A percentile compares a stretch with the other conserved stretches of the same genome.
phyloP scores from a whole-genome alignment of 2,329 filamentous ascomycete genomes.

The Biscogniauxia sp. region DNA sequence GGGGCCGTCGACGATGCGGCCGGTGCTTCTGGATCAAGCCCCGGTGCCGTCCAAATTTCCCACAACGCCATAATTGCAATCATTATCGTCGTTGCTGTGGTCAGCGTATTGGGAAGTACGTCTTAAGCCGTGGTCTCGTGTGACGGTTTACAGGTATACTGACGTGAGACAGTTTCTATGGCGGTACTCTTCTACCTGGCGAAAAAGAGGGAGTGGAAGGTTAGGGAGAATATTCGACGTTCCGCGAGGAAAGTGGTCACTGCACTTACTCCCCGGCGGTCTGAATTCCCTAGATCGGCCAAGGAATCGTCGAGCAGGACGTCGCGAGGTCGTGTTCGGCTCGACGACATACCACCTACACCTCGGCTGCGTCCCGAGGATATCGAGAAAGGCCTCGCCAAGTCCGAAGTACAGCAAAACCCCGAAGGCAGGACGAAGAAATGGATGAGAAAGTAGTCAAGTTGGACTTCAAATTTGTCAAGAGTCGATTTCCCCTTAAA shows the following conservation, averaged over 20 bases:
- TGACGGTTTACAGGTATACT: slow-evolving; percentile 8
- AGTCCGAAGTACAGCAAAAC: slow-evolving; percentile 26
- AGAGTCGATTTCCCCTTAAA: no score
- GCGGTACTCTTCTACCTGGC: slow-evolving; percentile 73
- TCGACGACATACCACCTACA: slow-evolving; percentile 60
- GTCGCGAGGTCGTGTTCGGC: slow-evolving; percentile 41
- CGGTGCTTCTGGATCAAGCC: slow-evolving; percentile 64
- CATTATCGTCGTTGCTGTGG: slow-evolving; percentile 65
- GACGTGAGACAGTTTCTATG: slow-evolving; percentile 51
- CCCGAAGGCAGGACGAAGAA: slow-evolving; percentile 29
- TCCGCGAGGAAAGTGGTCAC: slow-evolving; percentile 63
- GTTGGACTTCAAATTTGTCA: background rate
- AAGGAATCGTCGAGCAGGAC: slow-evolving; percentile 40
- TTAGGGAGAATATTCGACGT: slow-evolving; percentile 68
- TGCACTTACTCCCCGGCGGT: slow-evolving; percentile 59
- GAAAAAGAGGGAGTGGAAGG: slow-evolving; percentile 82
- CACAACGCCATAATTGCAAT: slow-evolving; percentile 71
- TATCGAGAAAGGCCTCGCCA: slow-evolving; percentile 55
- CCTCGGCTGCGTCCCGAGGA: slow-evolving; percentile 54
- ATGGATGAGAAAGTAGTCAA: slow-evolving; percentile 27
- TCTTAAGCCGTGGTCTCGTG: slow-evolving; percentile 16
- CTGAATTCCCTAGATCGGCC: slow-evolving; percentile 58
- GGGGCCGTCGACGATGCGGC: slow-evolving; percentile 48
- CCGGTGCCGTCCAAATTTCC: slow-evolving; percentile 61
- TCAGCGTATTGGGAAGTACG: slow-evolving; percentile 69